Conservation (phyloP, 1,284 basidiomycete genomes). For the Cryptococcus sp. region DNA sequence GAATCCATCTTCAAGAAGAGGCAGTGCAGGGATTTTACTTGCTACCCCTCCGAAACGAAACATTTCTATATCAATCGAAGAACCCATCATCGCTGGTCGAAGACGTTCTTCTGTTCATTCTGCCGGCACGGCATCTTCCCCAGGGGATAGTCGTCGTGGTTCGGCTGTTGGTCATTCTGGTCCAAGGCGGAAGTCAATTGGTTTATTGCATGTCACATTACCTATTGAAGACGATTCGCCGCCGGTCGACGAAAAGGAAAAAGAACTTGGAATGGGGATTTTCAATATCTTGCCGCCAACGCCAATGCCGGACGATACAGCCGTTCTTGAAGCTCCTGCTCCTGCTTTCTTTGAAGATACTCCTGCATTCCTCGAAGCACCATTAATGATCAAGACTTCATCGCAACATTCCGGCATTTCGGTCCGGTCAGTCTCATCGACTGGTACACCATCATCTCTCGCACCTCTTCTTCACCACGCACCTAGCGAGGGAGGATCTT, state of each 20-base stretch:
- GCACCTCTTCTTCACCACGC: neutral
- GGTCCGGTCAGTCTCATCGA: neutral
- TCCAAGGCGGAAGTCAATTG: neutral
- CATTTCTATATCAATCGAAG: neutral
- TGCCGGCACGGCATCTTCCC: neutral
- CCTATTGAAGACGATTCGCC: neutral
- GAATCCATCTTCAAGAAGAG: neutral
- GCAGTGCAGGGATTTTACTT: neutral
- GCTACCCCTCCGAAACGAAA: neutral
- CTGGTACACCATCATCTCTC: neutral
- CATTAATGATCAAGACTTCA: neutral
- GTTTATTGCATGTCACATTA: neutral
- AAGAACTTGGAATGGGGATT: too few species aligned
- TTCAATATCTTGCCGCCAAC: neutral
- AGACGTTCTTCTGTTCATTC: neutral
- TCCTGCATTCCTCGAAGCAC: neutral
- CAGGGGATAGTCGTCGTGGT: neutral
- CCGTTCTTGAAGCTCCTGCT: neutral
- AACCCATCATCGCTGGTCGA: neutral
- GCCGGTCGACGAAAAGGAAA: conserved; percentile 5
- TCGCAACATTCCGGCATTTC: neutral
- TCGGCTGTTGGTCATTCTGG: neutral
- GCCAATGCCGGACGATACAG: neutral
- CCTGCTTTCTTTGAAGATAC: too few species aligned
- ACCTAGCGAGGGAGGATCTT: neutral